Evolutionary conservation across 2,329 filamentous ascomycete species (phyloP).

Genomic region (Ceratocystis lukuohia): DNA sequence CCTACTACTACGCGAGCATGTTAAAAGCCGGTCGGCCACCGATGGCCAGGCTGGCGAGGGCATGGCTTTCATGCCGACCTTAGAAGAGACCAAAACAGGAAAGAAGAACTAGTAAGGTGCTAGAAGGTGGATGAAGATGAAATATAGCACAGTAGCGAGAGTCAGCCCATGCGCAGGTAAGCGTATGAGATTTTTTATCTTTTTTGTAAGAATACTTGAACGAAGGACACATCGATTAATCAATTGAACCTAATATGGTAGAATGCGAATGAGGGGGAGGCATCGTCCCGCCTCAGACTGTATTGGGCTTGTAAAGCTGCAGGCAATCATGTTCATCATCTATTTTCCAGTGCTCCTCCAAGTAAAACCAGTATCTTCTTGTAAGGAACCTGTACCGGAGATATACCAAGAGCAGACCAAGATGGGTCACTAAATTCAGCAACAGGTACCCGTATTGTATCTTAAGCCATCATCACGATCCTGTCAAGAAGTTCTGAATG

Average conservation of each 20-base stretch:
- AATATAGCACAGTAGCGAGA: background rate
- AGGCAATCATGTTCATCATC: background rate
- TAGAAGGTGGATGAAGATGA: background rate
- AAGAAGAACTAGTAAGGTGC: background rate
- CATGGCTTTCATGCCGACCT: conserved; percentile 45
- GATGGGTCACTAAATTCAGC: too few species aligned
- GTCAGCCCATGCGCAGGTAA: background rate
- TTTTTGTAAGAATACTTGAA: background rate
- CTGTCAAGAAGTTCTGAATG: too few species aligned
- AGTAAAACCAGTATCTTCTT: background rate
- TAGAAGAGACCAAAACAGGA: conserved; percentile 24
- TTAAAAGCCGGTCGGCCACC: conserved; percentile 44
- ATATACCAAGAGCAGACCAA: too few species aligned
- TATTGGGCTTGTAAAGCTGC: background rate
- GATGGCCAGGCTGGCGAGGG: conserved; percentile 31
- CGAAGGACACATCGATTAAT: background rate
- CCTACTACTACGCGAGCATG: conserved; percentile 63
- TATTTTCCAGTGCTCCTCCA: background rate
- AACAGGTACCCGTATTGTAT: too few species aligned
- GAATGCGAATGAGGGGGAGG: background rate
- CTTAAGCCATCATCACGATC: too few species aligned
- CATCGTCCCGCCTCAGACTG: background rate
- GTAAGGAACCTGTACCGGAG: too few species aligned
- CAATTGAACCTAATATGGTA: background rate
- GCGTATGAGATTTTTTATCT: background rate